Evolutionary conservation across 371 early-diverging fungal species (phyloP).

Genomic region (Dichotomocladium elegans): DNA sequence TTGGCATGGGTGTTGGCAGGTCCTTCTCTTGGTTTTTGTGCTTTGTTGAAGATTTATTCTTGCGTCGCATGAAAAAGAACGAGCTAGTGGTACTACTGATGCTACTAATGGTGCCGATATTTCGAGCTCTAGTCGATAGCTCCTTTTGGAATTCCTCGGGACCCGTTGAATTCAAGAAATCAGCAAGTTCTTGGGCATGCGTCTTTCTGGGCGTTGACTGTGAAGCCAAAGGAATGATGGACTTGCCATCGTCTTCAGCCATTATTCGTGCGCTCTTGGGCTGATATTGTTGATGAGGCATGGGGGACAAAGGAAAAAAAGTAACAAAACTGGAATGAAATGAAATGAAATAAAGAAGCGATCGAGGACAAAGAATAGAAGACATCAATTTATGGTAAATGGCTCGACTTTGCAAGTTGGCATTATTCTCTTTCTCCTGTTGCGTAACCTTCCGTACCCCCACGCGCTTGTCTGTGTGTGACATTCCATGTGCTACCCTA

Average conservation of each 20-base stretch:
- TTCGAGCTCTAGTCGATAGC: background rate
- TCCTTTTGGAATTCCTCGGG: slow-evolving; percentile 23
- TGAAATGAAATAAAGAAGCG: background rate
- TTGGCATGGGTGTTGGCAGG: background rate
- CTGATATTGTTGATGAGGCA: slow-evolving; percentile 20
- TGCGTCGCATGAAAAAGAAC: background rate
- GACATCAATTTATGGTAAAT: background rate
- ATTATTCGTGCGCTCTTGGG: slow-evolving; percentile 27
- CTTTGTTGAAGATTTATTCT: background rate
- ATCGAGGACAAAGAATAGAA: slow-evolving; percentile 1
- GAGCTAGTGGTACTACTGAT: background rate
- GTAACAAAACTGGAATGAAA: background rate
- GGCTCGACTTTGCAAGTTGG: slow-evolving; percentile 2
- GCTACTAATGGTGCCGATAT: background rate
- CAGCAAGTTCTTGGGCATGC: slow-evolving; percentile 30
- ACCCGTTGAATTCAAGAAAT: slow-evolving; percentile 31
- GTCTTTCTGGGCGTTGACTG: slow-evolving; percentile 13
- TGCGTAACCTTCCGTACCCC: slow-evolving; percentile 1
- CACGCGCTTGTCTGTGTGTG: slow-evolving; percentile 8
- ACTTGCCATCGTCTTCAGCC: slow-evolving; percentile 17
- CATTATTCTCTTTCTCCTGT: background rate
- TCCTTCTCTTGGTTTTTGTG: background rate
- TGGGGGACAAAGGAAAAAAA: slow-evolving; percentile 1
- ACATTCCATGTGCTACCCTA: too few species aligned
- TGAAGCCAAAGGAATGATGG: slow-evolving; percentile 1